Evolutionary conservation across 345 rosid genomes (phyloP), one percentile per base, ranked within the genome.

Genomic region (Gossypium thurberi): DNA sequence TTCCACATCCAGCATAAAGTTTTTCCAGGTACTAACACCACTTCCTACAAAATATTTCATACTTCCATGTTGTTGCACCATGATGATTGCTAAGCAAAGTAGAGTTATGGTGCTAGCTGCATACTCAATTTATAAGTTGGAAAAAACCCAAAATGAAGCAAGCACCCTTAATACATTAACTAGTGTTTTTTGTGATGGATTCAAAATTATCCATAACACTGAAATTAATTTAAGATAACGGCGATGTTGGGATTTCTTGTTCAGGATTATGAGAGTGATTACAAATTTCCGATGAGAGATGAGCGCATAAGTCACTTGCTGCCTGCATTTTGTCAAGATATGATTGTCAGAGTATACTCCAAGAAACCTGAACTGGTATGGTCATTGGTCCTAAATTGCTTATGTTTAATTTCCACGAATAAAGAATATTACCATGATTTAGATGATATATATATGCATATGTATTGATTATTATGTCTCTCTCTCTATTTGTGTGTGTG

Each of bases 281-380:
- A 70, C 6, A 84, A 78, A 56, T 77, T 84, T 76, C 3, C 66
- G n/a, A 78, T 84, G 55, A 59, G 6, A 17, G 82, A 81, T 43
- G 69, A 77, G 52, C 71, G 55, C 37, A 72, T 84, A 62, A 87
- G 88, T 75, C 86, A 87, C 68, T 75, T 87, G 85, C 67, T 87
- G 73, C 90, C 90, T 23, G 72, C 78, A 71, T 81, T 44, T 74
- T 76, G 13, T 69, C 82, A 78, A 69, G 90, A 87, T 57, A 83
- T 13, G 84, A 77, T 84, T 25, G 90, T 87, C 72, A 80, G 90
- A 79, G 90, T 83, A 71, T 87, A 81, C 79, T 75, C 88, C 7
- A 87, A 84, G 79, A 85, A 87, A 70, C 83, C 88, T 62, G 80
- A 83, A 62, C 86, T 84, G 90, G 90, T 83, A 17, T 11, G 81